A percentile compares a stretch with the other conserved stretches of the same genome.
phyloP scores from a whole-genome alignment of 306 rosid species.

The Neltuma alba region DNA sequence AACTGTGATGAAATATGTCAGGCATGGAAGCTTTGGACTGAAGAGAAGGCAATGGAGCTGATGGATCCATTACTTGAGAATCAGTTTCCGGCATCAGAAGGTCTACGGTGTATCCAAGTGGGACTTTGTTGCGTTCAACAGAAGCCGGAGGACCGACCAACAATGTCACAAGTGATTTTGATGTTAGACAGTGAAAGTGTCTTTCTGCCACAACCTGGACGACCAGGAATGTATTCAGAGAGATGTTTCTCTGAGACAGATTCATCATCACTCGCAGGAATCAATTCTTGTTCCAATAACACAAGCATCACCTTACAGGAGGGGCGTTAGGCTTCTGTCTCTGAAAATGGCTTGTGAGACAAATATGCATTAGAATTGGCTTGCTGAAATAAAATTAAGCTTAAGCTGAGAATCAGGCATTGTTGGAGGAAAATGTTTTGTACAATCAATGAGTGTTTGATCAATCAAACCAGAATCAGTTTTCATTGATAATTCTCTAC shows the following conservation, averaged over 20 bases:
- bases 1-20: background rate
- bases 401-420: background rate
- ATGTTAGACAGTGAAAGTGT: constrained; percentile 49
- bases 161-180: constrained; percentile 52
- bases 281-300: background rate
- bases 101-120: constrained; percentile 50
- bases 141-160: constrained; percentile 60
- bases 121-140: constrained; percentile 60
- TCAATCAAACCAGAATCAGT: background rate
- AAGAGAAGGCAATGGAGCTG: constrained; percentile 47
- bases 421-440: background rate
- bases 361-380: background rate
- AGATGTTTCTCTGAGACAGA: constrained; percentile 12
- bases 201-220: constrained; percentile 41
- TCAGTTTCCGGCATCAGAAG: constrained; percentile 22
- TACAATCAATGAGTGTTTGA: background rate
- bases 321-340: background rate
- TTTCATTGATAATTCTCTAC: background rate
- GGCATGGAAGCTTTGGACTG: constrained; percentile 66
- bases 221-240: constrained; percentile 28
- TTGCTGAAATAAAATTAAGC: background rate
- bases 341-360: background rate
- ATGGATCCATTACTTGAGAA: constrained; percentile 40
- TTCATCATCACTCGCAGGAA: constrained; percentile 5
- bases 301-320: background rate